Evolutionary conservation across 257 asterid genomes (phyloP).

Genomic region (Petunia secreta): DNA sequence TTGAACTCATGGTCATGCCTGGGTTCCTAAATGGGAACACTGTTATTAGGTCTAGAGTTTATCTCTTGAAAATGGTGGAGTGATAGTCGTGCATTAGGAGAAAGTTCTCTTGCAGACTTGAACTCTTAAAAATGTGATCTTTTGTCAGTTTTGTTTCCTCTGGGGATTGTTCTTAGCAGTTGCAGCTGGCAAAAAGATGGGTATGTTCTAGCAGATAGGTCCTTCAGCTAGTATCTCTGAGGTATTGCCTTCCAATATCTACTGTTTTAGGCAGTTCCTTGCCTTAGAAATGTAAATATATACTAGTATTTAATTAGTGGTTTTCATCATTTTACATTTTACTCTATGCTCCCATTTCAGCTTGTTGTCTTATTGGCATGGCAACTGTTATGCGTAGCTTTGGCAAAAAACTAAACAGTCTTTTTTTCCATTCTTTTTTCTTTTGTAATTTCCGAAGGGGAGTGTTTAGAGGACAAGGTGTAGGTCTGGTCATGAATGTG

Average conservation of each 20-base stretch:
- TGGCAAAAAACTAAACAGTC: too few relatives aligned
- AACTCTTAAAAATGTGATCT: conserved; percentile 13
- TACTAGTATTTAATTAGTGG: neutral
- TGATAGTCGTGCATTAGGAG: conserved; percentile 33
- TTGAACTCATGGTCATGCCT: conserved; percentile 85
- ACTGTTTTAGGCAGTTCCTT: neutral
- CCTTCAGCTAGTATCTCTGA: neutral
- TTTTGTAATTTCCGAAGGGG: neutral
- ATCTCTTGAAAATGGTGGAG: conserved; percentile 47
- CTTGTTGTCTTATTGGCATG: neutral
- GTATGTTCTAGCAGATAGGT: neutral
- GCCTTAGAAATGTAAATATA: neutral
- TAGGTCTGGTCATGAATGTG: conserved; percentile 14
- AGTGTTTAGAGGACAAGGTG: neutral
- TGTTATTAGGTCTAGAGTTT: conserved; percentile 68
- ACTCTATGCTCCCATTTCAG: neutral
- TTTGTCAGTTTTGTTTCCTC: neutral
- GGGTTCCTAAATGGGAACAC: conserved; percentile 65
- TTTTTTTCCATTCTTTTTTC: too few relatives aligned
- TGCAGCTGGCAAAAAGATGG: neutral
- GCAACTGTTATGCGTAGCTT: too few relatives aligned
- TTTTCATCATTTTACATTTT: neutral
- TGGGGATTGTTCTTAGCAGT: neutral
- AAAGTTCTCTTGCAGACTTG: conserved; percentile 19
- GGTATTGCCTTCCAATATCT: neutral